Evolutionary conservation across 352 stramenopile species (phyloP).

Genomic region (Blastocystis hominis): DNA sequence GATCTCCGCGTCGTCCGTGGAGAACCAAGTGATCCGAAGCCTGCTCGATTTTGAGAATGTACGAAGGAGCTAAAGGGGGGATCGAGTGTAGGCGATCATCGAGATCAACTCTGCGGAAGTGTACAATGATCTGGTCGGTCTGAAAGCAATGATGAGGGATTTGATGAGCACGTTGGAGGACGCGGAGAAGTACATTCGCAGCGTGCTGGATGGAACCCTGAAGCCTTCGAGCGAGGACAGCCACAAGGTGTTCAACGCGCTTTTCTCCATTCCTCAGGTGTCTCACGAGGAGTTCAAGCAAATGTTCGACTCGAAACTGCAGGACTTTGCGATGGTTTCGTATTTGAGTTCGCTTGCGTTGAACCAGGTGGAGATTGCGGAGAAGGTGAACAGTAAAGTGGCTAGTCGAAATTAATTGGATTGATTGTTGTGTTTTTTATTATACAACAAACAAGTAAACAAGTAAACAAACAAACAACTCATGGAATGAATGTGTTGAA

Average conservation of each 20-base stretch:
- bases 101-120: not conserved
- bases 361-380: conserved; percentile 1
- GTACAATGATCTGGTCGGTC: conserved; percentile 14
- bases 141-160: not conserved
- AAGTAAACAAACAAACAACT: no score
- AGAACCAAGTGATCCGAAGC: not conserved
- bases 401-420: not conserved
- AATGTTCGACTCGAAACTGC: conserved; percentile 27
- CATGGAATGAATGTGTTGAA: no score
- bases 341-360: conserved; percentile 31
- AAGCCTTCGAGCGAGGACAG: not conserved
- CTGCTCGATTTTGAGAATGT: not conserved
- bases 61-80: not conserved
- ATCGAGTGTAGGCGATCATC: not conserved
- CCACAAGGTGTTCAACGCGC: conserved; percentile 42
- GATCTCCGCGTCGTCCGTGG: not conserved
- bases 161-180: conserved; percentile 2
- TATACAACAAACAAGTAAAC: not conserved
- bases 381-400: conserved; percentile 20
- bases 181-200: not conserved
- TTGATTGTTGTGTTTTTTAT: not conserved
- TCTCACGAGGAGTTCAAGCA: conserved; percentile 22
- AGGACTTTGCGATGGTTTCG: conserved; percentile 32
- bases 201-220: not conserved
- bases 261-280: not conserved